These are phyloP conservation scores for Cnidoscolus chayamansa DNA, from an alignment of 441 rosid species.

Conservation along the genomic window DNA sequence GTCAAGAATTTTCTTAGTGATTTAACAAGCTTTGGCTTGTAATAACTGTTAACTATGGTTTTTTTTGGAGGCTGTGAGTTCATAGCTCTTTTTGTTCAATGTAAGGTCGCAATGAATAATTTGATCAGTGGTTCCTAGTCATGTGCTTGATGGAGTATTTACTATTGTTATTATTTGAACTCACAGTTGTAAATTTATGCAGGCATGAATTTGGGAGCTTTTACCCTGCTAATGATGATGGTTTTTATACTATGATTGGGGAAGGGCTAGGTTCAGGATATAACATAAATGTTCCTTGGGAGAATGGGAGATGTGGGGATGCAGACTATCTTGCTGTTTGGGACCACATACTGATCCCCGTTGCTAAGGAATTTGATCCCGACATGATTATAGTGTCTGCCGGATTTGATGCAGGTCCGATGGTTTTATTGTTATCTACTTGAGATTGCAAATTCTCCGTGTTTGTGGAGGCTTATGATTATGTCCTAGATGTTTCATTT, in stretches of 20 bases:
- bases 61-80: constrained; percentile 1
- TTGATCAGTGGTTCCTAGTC: constrained; percentile 1
- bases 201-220: constrained; percentile 90
- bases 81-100: background rate
- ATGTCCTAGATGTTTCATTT: background rate
- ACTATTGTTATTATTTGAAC: constrained; percentile 1
- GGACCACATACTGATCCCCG: constrained; percentile 92
- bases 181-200: constrained; percentile 24
- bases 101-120: background rate
- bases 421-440: background rate
- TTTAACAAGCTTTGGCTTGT: constrained; percentile 1
- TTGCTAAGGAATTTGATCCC: constrained; percentile 74
- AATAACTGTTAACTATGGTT: background rate
- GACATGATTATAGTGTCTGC: constrained; percentile 81
- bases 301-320: constrained; percentile 78
- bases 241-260: constrained; percentile 78
- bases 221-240: constrained; percentile 80
- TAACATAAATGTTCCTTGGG: constrained; percentile 98
- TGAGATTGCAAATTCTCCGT: background rate
- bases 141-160: constrained; percentile 21
- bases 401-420: constrained; percentile 96
- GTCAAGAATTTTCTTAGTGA: constrained; percentile 2
- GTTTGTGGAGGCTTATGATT: background rate
- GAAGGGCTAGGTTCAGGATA: constrained; percentile 89
- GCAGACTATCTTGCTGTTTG: constrained; percentile 92